Conservation (phyloP, 2,329 filamentous ascomycete species). For the Cordyceps javanica region DNA sequence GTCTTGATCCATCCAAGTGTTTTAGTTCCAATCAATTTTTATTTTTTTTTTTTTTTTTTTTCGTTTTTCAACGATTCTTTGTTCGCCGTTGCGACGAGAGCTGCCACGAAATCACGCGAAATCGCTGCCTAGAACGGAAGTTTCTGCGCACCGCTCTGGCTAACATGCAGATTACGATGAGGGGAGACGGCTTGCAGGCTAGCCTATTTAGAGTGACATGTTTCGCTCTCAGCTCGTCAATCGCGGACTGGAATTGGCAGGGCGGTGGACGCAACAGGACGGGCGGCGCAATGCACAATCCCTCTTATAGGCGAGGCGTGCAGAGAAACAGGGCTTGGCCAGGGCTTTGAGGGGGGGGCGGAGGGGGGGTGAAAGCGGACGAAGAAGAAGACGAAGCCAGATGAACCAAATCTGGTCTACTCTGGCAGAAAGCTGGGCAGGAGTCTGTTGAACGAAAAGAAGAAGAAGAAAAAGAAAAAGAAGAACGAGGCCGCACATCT, state of each 20-base stretch:
- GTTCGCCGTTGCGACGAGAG: too few species aligned
- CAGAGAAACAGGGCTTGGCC: not conserved
- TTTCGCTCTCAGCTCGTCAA: constrained; percentile 1
- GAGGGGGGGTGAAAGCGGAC: not conserved
- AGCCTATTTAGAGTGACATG: not conserved
- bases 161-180: not conserved
- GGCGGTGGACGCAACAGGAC: not conserved
- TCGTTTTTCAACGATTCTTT: too few species aligned
- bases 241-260: not conserved
- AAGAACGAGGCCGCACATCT: too few species aligned
- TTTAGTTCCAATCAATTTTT: too few species aligned
- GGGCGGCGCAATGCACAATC: not conserved
- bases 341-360: not conserved
- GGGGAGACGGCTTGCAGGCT: not conserved
- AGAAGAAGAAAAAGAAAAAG: not conserved
- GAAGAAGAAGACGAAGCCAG: not conserved
- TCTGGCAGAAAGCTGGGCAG: too few species aligned
- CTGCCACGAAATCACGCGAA: too few species aligned
- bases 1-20: too few species aligned
- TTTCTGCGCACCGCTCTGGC: not conserved
- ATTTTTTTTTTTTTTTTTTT: too few species aligned
- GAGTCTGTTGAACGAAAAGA: too few species aligned
- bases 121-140: not conserved
- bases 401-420: not conserved
- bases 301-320: not conserved